Percentiles rank a stretch among this genome's conserved stretches.
These are phyloP conservation scores for Allium fistulosum DNA, from an alignment of 106 monocot genomes.

Conservation along the genomic window DNA sequence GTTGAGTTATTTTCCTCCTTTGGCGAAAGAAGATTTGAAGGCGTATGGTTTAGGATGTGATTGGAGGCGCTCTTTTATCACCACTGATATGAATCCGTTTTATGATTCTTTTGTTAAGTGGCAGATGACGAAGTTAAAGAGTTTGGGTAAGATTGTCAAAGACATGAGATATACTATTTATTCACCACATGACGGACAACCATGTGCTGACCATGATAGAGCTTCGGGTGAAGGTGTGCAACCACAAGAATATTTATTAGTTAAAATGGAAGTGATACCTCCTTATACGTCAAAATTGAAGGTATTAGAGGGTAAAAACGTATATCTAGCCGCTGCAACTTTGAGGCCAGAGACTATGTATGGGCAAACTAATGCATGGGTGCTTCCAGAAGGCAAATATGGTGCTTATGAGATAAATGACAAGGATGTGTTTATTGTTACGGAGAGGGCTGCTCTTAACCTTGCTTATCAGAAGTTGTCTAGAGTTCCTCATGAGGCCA, in stretches of 20 bases:
- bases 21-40: constrained; percentile 78
- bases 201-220: constrained; percentile 94
- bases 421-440: constrained; percentile 75
- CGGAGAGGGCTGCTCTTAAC: constrained; percentile 68
- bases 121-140: constrained; percentile 79
- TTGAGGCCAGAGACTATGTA: constrained; percentile 95
- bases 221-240: constrained; percentile 90
- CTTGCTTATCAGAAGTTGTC: constrained; percentile 82
- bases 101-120: constrained; percentile 91
- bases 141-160: constrained; percentile 75
- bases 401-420: constrained; percentile 95
- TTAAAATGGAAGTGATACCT: constrained; percentile 78
- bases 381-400: constrained; percentile 84
- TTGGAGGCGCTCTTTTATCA: constrained; percentile 88
- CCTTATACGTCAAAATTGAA: constrained; percentile 71
- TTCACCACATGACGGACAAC: constrained; percentile 86
- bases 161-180: constrained; percentile 77
- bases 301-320: constrained; percentile 61
- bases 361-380: constrained; percentile 94
- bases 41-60: constrained; percentile 88
- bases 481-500: constrained; percentile 55
- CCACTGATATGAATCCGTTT: constrained; percentile 80
- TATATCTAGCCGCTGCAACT: constrained; percentile 86
- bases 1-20: constrained; percentile 74
- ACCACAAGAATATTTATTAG: constrained; percentile 82